A percentile compares a stretch with the other conserved stretches of the same genome.
phyloP scores from a whole-genome alignment of 164 flowering plant species.

The Platanus orientalis region DNA sequence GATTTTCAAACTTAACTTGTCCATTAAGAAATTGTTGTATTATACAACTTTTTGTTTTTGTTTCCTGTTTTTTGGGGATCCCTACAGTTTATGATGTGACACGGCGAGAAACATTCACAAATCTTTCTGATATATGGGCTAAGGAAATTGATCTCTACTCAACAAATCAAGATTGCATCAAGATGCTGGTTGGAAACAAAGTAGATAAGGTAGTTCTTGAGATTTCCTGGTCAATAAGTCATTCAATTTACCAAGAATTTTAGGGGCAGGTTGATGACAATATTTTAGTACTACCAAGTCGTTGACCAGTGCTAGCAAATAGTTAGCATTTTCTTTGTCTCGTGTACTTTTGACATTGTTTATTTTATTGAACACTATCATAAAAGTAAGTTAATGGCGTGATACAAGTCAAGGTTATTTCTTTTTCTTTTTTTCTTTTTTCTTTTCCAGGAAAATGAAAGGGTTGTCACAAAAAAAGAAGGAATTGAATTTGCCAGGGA shows the following conservation, averaged over 20 bases:
- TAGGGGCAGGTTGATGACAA: background rate
- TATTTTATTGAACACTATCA: background rate
- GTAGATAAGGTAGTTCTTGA: constrained; percentile 60
- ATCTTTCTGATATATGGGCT: constrained; percentile 78
- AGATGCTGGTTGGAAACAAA: constrained; percentile 90
- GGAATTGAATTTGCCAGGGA: constrained; percentile 78
- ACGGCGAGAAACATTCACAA: constrained; percentile 76
- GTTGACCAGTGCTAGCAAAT: background rate
- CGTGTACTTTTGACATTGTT: background rate
- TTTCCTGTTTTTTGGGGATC: background rate
- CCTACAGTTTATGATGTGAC: constrained; percentile 78
- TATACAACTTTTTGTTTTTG: background rate
- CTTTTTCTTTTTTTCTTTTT: background rate
- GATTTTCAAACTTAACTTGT: background rate
- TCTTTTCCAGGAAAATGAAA: constrained; percentile 59
- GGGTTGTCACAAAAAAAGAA: constrained; percentile 75
- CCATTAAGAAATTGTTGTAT: background rate
- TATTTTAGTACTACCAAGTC: background rate
- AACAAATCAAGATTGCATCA: constrained; percentile 86
- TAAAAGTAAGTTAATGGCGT: too few species aligned
- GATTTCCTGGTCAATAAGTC: background rate
- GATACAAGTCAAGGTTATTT: background rate
- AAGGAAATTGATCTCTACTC: constrained; percentile 78
- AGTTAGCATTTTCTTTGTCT: background rate
- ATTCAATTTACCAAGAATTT: background rate